Percentiles rank a stretch among this genome's conserved stretches.
These are phyloP conservation scores for Bipolaris gigantea DNA, from an alignment of 2,329 filamentous ascomycete genomes.

Conservation along the genomic window DNA sequence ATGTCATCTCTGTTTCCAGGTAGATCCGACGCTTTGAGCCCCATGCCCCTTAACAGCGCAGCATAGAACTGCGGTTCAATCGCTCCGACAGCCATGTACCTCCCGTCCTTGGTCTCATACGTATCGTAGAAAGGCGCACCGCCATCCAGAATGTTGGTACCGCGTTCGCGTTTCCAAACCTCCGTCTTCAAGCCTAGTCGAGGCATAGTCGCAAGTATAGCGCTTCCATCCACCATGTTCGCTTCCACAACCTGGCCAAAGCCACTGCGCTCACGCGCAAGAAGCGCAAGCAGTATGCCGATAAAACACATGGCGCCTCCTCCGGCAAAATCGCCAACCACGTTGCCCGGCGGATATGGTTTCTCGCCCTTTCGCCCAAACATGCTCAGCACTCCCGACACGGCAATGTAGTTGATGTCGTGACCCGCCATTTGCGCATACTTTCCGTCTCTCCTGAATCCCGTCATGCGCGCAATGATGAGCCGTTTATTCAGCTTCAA, in stretches of 20 bases:
- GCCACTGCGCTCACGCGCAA: constrained; percentile 66
- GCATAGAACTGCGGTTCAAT: constrained; percentile 85
- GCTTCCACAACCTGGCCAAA: constrained; percentile 87
- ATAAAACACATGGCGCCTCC: constrained; percentile 81
- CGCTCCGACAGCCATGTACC: constrained; percentile 83
- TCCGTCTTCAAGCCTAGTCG: constrained; percentile 66
- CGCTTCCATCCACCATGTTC: constrained; percentile 92
- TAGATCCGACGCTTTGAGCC: constrained; percentile 54
- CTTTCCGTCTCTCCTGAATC: constrained; percentile 82
- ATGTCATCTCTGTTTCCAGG: constrained; percentile 60
- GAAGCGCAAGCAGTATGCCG: constrained; percentile 78
- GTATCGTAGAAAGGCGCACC: constrained; percentile 88
- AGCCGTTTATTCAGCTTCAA: constrained; percentile 70
- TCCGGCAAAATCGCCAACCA: constrained; percentile 88
- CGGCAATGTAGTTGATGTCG: constrained; percentile 94
- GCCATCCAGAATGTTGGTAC: constrained; percentile 78
- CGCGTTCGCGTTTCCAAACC: constrained; percentile 65
- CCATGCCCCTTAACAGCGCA: constrained; percentile 67
- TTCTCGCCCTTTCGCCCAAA: constrained; percentile 70
- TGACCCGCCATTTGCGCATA: constrained; percentile 90
- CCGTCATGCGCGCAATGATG: constrained; percentile 83
- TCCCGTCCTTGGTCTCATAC: constrained; percentile 79
- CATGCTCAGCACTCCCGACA: constrained; percentile 76
- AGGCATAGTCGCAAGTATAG: constrained; percentile 78
- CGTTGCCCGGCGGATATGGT: constrained; percentile 79